These are phyloP conservation scores for Kodamaea nitidulidarum DNA, from an alignment of 805 yeast species.

Conservation along the genomic window DNA sequence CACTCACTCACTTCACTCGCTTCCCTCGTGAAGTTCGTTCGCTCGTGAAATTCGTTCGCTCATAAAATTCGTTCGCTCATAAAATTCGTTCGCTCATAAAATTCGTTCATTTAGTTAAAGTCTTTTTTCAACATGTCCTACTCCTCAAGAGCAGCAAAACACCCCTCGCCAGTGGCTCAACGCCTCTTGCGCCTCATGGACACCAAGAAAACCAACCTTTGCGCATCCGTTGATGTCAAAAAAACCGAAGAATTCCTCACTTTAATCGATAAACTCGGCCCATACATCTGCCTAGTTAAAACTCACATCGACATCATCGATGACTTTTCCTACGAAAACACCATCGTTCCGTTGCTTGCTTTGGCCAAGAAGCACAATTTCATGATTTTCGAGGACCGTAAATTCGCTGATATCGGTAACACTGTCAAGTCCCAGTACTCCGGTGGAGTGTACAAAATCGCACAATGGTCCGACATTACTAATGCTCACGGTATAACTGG, in stretches of 20 bases:
- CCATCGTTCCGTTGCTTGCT: constrained; percentile 68
- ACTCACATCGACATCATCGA: constrained; percentile 92
- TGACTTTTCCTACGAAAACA: constrained; percentile 79
- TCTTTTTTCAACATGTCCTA: constrained; percentile 39
- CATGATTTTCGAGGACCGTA: constrained; percentile 92
- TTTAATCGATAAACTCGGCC: constrained; percentile 79
- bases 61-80: no score
- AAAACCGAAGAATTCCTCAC: constrained; percentile 70
- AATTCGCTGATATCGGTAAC: constrained; percentile 97
- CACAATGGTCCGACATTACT: constrained; percentile 94
- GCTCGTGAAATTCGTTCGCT: no score
- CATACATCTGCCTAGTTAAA: constrained; percentile 85
- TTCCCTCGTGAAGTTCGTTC: no score
- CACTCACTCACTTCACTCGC: no score
- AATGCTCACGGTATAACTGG: constrained; percentile 98
- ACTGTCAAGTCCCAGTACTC: constrained; percentile 93
- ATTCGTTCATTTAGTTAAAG: no score
- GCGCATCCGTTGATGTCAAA: constrained; percentile 91
- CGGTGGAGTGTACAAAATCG: constrained; percentile 85
- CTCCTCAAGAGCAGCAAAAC: constrained; percentile 63
- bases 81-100: no score
- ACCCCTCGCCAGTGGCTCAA: constrained; percentile 75
- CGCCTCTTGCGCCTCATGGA: constrained; percentile 73
- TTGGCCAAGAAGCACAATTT: constrained; percentile 81
- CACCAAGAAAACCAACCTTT: constrained; percentile 75